Evolutionary conservation across 2,329 filamentous ascomycete genomes (phyloP), one percentile per base, ranked within the genome.

Genomic region (Dactylellina cionopaga): DNA sequence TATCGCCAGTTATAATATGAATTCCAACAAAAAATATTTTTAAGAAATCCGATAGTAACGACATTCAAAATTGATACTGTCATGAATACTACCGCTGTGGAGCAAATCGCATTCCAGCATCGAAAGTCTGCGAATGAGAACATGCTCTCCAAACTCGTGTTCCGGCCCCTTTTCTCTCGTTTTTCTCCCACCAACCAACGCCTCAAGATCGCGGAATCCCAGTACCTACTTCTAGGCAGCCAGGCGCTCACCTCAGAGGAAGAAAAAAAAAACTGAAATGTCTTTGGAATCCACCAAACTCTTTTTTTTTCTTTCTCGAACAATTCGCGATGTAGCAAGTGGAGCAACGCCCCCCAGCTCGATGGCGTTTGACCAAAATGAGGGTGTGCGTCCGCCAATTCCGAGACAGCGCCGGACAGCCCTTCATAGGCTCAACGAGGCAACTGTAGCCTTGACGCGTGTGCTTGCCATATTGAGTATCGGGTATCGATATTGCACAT

Each of bases 401-500:
- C 63, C 63, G 63, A 68, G 63, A 68, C 52, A 68, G 63, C 43
- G 43, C 51, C 62, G 51, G 59, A 54, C 46, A 3, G 13, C 22
- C 43, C 25, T 29, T 52, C 13, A 27, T 35, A 15, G 15, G 41
- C 49, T 44, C 29, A 71, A 64, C 43, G 51, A 63, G 66, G 66
- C 33, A 71, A 71, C 41, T 71, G 66, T 51, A 71, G 66, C 66
- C 66, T 60, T 58, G 44, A 55, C 66, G 66, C 58, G 43, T 71
- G 58, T 25, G 66, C 49, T 71, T 71, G 25, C 66, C 58, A 6
- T 1, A 71, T 71, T 58, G 51, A 51, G 66, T 27, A 56, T 35
- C 55, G 58, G 39, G 39, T 60, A 70, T 58, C 41, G 62, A 56
- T 66, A 66, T 58, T 69, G 17, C n/a, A 60, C 49, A 56, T 56